Base-by-base conservation (phyloP, 2,329 filamentous ascomycete species). In the Paraphaeosphaeria sporulosa region DNA sequence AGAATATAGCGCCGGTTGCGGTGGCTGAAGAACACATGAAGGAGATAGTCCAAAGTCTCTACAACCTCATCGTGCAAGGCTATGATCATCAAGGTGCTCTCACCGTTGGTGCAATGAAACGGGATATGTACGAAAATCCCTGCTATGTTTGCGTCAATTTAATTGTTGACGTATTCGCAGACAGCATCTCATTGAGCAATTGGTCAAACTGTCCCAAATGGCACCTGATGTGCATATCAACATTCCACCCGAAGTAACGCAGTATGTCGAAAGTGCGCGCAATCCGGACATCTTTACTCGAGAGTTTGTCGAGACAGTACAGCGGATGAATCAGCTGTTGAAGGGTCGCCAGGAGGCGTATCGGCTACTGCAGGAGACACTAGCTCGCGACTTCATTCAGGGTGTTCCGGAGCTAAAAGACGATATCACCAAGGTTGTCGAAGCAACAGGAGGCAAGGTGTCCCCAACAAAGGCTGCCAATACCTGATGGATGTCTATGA, bases 271-370 rank as follows among this genome's bases (percentile, higher is more conserved):
- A 67, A 80, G 83, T 21, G 83, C 85, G 19, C 84, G 87, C 23
- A 90, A 90, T 68, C 87, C 87, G 8, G 87, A 89, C 67, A 89
- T 89, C 65, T 89, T 88, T 75, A 89, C 86, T 9, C 82, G 87
- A 48, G 86, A 89, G 66, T 88, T 89, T 64, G 85, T 89, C 47
- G 87, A 90, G 75, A 79, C 86, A 30, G 85, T 87, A 9, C 87
- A 89, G 77, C 81, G 83, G 62, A 83, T 84, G 51, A 90, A 90
- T 64, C 86, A 88, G 69, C 83, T 86, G 73, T 75, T 89, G 54
- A 87, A 86, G 66, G 87, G 87, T 34, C 86, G 86, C 67, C 81
- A 80, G 58, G 82, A 87, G 67, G 87, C 86, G 1, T 89, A 87
- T 74, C 82, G 81, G 12, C 75, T 80, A 47, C 86, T 89, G 62